Evolutionary conservation across 805 yeast species (phyloP), one percentile per base, ranked within the genome.

Genomic region (Lipomyces starkeyi): DNA sequence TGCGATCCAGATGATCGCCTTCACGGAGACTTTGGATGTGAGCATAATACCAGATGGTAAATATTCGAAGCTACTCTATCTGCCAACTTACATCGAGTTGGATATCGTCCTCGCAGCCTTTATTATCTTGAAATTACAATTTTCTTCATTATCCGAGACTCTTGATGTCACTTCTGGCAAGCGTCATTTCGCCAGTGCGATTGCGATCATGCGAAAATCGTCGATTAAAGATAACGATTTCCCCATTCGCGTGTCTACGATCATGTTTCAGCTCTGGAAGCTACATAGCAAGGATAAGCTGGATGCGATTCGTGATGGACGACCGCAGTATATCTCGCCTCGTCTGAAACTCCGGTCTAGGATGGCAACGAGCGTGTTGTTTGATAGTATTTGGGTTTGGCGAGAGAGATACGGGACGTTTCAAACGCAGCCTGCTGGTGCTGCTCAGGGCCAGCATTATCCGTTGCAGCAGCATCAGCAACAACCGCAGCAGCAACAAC

Each of bases 221-320:
- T 91, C 97, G 0, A 89, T 94, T 35, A 82, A 91, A 73, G 92
- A 92, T 74, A 95, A 93, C 79, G 99, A 94, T 76, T 88, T 95
- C 83, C 91, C 98, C 0, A 91, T 91, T 77, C 85, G 98, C 72
- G 91, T 97, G 0, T 88, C 97, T 58, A 97, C 97, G 8, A 92
- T 95, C 67, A 91, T 95, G 95, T 86, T 90, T 74, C 93, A 93
- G 75, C 88, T 93, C 82, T 94, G 99, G 99, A 91, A 90, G 68
- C 82, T 93, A 67, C 91, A 91, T 78, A 85, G 89, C 61, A 69
- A 61, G 40, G 72, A 69, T 43, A 54, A 64, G 58, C 62, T 63
- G 9, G 71, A 69, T 17, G 59, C 71, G 9, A 34, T 60, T 13
- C 57, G 67, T 14, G 69, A 57, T n/a, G 69, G 67, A 6, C 49